A percentile compares a stretch with the other conserved stretches of the same genome.
These are phyloP conservation scores for Gillenia trifoliata DNA, from an alignment of 306 rosid species.

Conservation along the genomic window DNA sequence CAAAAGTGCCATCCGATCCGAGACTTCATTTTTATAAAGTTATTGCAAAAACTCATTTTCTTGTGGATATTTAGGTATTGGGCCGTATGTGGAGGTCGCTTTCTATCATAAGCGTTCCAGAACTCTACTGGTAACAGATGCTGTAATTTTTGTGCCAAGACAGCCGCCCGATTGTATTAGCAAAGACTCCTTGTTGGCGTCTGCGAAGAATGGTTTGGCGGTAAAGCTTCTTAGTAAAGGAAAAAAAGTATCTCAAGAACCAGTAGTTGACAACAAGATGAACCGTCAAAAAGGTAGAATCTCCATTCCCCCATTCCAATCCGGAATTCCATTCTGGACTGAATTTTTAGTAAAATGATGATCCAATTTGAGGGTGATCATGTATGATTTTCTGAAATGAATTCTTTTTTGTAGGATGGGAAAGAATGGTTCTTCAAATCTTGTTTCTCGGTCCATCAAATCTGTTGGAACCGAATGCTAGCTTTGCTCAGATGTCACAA, in stretches of 20 bases:
- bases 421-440: constrained; percentile 97
- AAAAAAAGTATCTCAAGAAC: constrained; percentile 73
- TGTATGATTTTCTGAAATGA: not conserved
- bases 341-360: not conserved
- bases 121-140: constrained; percentile 85
- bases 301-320: constrained; percentile 2
- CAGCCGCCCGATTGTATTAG: constrained; percentile 86
- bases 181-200: constrained; percentile 83
- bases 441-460: constrained; percentile 96
- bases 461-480: constrained; percentile 83
- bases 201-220: constrained; percentile 91
- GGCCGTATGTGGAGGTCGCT: constrained; percentile 95
- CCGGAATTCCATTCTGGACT: not conserved
- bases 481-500: constrained; percentile 87
- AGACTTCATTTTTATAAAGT: not conserved
- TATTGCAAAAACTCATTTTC: constrained; percentile 26
- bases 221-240: constrained; percentile 88
- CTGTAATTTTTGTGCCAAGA: constrained; percentile 85
- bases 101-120: constrained; percentile 85
- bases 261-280: constrained; percentile 64
- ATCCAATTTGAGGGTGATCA: not conserved
- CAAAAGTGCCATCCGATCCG: not conserved
- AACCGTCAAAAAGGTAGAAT: constrained; percentile 76
- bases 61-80: constrained; percentile 63
- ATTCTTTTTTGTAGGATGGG: constrained; percentile 68